Percentiles rank a stretch among this genome's conserved stretches.
Evolutionary conservation across 2,329 filamentous ascomycete species (phyloP).

Genomic region (Hysterium pulicare): DNA sequence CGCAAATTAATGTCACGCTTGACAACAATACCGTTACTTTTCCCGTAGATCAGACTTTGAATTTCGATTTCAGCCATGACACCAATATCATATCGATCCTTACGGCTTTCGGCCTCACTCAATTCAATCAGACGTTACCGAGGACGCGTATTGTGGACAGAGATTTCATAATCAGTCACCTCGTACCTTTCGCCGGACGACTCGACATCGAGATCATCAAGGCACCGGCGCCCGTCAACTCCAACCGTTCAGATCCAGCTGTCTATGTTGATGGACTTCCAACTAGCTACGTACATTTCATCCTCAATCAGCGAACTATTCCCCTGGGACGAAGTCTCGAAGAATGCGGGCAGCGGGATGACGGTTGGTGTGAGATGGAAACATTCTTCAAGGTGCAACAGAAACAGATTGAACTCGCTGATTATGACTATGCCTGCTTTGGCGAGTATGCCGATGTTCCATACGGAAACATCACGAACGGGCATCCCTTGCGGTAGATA

Average conservation of each 20-base stretch:
- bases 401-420: slow-evolving; percentile 54
- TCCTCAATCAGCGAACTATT: slow-evolving; percentile 70
- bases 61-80: slow-evolving; percentile 77
- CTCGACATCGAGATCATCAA: slow-evolving; percentile 73
- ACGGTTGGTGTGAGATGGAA: slow-evolving; percentile 73
- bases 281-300: slow-evolving; percentile 70
- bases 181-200: slow-evolving; percentile 69
- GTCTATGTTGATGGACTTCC: slow-evolving; percentile 53
- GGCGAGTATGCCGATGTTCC: slow-evolving; percentile 50
- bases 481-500: slow-evolving; percentile 39
- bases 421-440: slow-evolving; percentile 65
- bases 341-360: slow-evolving; percentile 62
- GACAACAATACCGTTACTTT: slow-evolving; percentile 67
- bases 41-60: slow-evolving; percentile 68
- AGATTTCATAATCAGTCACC: slow-evolving; percentile 62
- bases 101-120: slow-evolving; percentile 68
- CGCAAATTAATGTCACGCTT: slow-evolving; percentile 62
- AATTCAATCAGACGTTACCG: slow-evolving; percentile 62
- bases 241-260: slow-evolving; percentile 15
- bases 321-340: slow-evolving; percentile 65
- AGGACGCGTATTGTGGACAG: slow-evolving; percentile 54
- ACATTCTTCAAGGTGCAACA: slow-evolving; percentile 64
- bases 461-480: slow-evolving; percentile 52
- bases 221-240: slow-evolving; percentile 58
- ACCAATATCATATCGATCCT: slow-evolving; percentile 69